Conservation (phyloP, 1,139 yeast genomes). For the Suhomyces bolitotheri region DNA sequence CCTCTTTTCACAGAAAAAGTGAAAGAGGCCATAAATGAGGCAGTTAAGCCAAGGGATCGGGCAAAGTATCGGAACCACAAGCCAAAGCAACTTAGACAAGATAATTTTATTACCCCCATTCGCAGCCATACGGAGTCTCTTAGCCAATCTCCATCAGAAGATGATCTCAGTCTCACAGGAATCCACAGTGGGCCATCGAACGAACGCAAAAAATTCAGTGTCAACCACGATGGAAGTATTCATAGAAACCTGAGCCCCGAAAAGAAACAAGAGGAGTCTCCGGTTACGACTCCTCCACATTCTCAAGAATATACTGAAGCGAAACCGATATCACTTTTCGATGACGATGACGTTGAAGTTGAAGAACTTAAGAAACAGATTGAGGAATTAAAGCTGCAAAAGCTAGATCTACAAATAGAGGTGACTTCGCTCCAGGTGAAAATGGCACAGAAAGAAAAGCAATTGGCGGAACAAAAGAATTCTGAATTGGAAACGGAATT, state of each 20-base stretch:
- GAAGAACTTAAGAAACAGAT: constrained; percentile 13
- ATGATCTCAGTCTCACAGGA: constrained; percentile 14
- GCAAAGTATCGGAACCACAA: too few species aligned
- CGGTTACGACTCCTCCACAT: constrained; percentile 28
- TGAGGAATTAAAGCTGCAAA: constrained; percentile 16
- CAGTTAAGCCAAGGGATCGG: neutral
- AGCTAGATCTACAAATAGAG: constrained; percentile 17
- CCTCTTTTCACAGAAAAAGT: constrained; percentile 12
- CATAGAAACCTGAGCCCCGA: constrained; percentile 5
- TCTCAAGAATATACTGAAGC: constrained; percentile 22
- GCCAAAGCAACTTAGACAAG: too few species aligned
- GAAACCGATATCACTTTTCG: constrained; percentile 5
- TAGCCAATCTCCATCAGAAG: constrained; percentile 9
- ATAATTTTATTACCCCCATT: constrained; percentile 12
- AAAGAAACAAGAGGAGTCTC: constrained; percentile 16
- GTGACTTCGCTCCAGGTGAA: constrained; percentile 12
- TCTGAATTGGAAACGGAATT: constrained; percentile 17
- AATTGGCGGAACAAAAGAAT: neutral
- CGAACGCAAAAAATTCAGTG: constrained; percentile 10
- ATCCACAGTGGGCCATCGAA: constrained; percentile 1
- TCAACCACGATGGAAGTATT: constrained; percentile 14
- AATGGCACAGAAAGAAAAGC: neutral
- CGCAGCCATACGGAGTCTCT: constrained; percentile 13
- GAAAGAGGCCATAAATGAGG: constrained; percentile 5
- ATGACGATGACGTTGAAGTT: constrained; percentile 4